Evolutionary conservation across 371 early-diverging fungal genomes (phyloP).

Genomic region (Mucor circinelloides): DNA sequence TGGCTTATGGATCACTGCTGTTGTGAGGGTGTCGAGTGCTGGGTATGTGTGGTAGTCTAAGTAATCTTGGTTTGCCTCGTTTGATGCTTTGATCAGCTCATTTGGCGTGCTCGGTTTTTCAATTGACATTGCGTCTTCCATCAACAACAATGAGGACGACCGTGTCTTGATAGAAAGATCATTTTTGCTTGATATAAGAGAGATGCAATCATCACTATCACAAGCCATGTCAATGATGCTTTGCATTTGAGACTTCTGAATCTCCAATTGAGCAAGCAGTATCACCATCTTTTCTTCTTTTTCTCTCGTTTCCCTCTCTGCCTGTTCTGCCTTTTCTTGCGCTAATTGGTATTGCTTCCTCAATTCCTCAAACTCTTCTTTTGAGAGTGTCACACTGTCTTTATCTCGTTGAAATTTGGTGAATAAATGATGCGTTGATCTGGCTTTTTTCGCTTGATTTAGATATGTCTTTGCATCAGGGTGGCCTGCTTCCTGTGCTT

Average conservation of each 20-base stretch:
- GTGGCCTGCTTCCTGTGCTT: no score
- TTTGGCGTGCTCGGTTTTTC: neutral
- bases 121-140: neutral
- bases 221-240: neutral
- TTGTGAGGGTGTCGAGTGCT: neutral
- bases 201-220: neutral
- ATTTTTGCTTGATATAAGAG: neutral
- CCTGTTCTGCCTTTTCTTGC: neutral
- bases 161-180: neutral
- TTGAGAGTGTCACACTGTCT: no score
- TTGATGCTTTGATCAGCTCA: neutral
- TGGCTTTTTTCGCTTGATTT: no score
- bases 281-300: neutral
- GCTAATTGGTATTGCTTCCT: neutral
- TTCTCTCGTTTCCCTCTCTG: neutral
- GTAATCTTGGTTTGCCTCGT: neutral
- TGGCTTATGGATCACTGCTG: neutral
- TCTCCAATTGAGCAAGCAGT: neutral
- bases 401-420: no score
- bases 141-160: neutral
- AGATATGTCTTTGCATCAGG: no score
- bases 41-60: neutral
- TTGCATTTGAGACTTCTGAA: neutral
- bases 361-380: neutral
- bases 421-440: no score